Percentiles rank a stretch among this genome's conserved stretches.
Conservation (phyloP, 2,329 filamentous ascomycete species). For the Madurella fahalii region DNA sequence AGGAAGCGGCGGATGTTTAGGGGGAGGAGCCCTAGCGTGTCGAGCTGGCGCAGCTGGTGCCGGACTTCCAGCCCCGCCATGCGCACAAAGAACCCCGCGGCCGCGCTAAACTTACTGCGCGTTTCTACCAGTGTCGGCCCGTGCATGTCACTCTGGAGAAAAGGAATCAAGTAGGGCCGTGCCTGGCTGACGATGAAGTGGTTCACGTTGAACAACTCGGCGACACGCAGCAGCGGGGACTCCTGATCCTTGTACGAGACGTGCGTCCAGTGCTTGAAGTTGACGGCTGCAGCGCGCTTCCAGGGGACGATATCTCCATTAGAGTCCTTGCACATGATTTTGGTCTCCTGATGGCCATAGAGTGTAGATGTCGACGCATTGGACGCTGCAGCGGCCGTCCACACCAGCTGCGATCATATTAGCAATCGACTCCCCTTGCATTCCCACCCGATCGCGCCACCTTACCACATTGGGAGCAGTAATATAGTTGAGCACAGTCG, state of each 20-base stretch:
- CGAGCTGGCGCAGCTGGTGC: conserved; percentile 76
- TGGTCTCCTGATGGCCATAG: conserved; percentile 59
- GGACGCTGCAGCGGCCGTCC: conserved; percentile 73
- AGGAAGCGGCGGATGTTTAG: conserved; percentile 67
- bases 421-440: neutral
- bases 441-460: conserved; percentile 26
- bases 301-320: conserved; percentile 70
- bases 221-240: conserved; percentile 63
- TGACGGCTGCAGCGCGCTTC: conserved; percentile 57
- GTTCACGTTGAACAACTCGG: conserved; percentile 86
- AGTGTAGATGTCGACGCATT: conserved; percentile 64
- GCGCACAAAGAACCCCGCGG: conserved; percentile 57
- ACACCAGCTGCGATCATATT: conserved; percentile 57
- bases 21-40: conserved; percentile 70
- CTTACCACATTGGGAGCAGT: conserved; percentile 88
- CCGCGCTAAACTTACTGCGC: conserved; percentile 54
- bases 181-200: conserved; percentile 95
- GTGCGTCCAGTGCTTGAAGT: conserved; percentile 66
- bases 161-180: conserved; percentile 82
- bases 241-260: conserved; percentile 62
- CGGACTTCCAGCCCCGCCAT: conserved; percentile 73
- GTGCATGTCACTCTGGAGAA: conserved; percentile 76
- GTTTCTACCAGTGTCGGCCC: conserved; percentile 62
- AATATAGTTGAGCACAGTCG: conserved; percentile 84
- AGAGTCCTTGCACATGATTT: conserved; percentile 73